A percentile compares a stretch with the other conserved stretches of the same genome.
These are phyloP conservation scores for Annona cherimola DNA, from an alignment of 164 flowering plant genomes.

Conservation along the genomic window DNA sequence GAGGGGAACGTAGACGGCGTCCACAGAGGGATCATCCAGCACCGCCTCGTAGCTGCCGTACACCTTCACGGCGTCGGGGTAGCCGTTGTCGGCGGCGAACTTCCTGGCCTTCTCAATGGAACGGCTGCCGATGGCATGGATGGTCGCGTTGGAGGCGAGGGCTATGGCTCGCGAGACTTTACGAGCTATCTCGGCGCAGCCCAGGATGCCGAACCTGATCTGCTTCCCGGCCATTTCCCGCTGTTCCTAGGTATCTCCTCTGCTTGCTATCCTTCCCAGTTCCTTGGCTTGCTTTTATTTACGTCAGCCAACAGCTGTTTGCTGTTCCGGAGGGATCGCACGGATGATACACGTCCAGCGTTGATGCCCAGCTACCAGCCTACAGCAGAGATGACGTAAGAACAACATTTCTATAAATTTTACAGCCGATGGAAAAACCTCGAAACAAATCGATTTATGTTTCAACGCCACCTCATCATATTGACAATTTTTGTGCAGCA, in stretches of 20 bases:
- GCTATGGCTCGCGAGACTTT: conserved; percentile 50
- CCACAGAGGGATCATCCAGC: conserved; percentile 54
- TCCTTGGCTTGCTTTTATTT: not conserved
- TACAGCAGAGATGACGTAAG: no score
- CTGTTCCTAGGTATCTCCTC: not conserved
- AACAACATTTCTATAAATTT: no score
- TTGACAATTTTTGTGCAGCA: no score
- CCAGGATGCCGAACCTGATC: conserved; percentile 54
- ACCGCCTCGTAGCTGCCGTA: conserved; percentile 58
- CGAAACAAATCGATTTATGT: no score
- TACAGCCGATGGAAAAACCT: no score
- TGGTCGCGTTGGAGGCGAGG: conserved; percentile 43
- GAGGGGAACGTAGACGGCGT: conserved; percentile 68
- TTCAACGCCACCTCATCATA: no score
- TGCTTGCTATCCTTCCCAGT: no score
- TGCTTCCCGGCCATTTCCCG: conserved; percentile 18
- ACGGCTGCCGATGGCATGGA: conserved; percentile 63
- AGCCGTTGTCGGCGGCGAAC: conserved; percentile 42
- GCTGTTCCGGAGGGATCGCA: not conserved
- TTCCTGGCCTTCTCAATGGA: conserved; percentile 43
- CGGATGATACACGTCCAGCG: not conserved
- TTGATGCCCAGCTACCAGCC: no score
- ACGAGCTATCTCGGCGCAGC: conserved; percentile 60
- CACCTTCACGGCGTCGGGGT: conserved; percentile 41
- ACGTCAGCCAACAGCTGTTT: not conserved